These are phyloP conservation scores for Blastobotrys robertii DNA, from an alignment of 805 yeast genomes.

Conservation along the genomic window DNA sequence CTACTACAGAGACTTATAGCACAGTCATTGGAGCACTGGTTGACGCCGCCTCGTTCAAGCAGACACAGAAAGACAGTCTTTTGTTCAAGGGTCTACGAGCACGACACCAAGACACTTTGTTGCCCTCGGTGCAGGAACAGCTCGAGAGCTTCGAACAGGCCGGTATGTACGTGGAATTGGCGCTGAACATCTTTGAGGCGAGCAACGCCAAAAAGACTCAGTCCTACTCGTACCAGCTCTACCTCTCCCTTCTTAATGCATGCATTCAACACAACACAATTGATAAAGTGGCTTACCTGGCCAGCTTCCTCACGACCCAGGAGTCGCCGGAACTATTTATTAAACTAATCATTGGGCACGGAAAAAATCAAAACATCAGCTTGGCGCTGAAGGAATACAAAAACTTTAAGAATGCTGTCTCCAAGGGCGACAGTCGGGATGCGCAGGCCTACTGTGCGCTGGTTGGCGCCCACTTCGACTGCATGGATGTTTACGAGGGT, in stretches of 20 bases:
- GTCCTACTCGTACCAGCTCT: slow-evolving; percentile 14
- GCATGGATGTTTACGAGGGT: slow-evolving; percentile 18
- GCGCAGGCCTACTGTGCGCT: slow-evolving; percentile 19
- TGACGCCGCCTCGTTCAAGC: slow-evolving; percentile 12
- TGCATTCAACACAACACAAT: slow-evolving; percentile 10
- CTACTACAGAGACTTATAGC: slow-evolving; percentile 22
- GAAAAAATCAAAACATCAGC: slow-evolving; percentile 12
- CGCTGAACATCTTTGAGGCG: slow-evolving; percentile 25
- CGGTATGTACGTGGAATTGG: slow-evolving; percentile 17
- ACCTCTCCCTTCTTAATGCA: slow-evolving; percentile 14
- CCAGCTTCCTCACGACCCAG: too few relatives aligned
- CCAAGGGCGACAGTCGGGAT: slow-evolving; percentile 4
- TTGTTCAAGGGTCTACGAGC: slow-evolving; percentile 4
- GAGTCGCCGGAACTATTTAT: slow-evolving; percentile 1
- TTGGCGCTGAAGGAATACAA: slow-evolving; percentile 16
- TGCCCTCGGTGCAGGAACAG: slow-evolving; percentile 8
- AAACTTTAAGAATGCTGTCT: slow-evolving; percentile 3
- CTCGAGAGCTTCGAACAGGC: slow-evolving; percentile 9
- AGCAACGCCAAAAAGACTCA: slow-evolving; percentile 16
- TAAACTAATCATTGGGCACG: slow-evolving; percentile 15
- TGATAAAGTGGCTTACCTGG: not conserved
- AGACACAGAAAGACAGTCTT: slow-evolving; percentile 3
- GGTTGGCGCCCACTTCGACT: slow-evolving; percentile 20
- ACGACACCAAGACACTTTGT: slow-evolving; percentile 1
- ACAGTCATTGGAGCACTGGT: slow-evolving; percentile 19